Evolutionary conservation across 2,329 filamentous ascomycete genomes (phyloP), one percentile per base, ranked within the genome.

Genomic region (Fusarium fujikuroi): DNA sequence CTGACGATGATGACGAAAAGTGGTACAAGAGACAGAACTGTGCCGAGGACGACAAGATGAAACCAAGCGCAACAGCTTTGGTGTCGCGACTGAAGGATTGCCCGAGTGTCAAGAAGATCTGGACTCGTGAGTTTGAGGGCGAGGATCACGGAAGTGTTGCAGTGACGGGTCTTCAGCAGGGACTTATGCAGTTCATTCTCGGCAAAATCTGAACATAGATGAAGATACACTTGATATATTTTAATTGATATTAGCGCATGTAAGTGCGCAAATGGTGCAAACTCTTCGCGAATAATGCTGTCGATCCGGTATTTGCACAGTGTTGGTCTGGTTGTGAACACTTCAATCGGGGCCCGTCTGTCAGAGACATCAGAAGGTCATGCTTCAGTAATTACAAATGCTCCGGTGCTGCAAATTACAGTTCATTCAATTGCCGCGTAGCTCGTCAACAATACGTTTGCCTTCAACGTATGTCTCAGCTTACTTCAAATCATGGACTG

Each of bases 1-100:
- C 74, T 11, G 77, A 73, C 1, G 82, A 84, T 49, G 67, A 77
- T 0, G 74, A 78, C 0, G 79, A 80, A 7, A 62, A 76, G 6
- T 84, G 80, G 68, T 63, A 78, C 47, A 76, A 72, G 49, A 68
- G 79, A n/a, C 70, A 75, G 49, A 69, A 60, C 18, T 74, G 66
- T 18, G 70, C 78, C 0, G 77, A 80, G 39, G 74, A 72, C 11
- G 67, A 79, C 19, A 74, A 73, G n/a, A 72, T 80, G 49, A 72
- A 64, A 15, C 70, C 64, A 10, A 72, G 65, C 6, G 74, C 75
- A 1, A 70, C 72, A 23, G 70, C 62, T 0, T 44, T 80, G 44
- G 73, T 63, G 2, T 56, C 46, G 16, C 75, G 79, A 4, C 34
- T 80, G 23, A 39, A 61, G 18, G 63, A 57, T 10, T 75, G 63